Evolutionary conservation across 108 stramenopile species (phyloP), one percentile per base, ranked within the genome.

Genomic region (Skeletonema costatum): DNA sequence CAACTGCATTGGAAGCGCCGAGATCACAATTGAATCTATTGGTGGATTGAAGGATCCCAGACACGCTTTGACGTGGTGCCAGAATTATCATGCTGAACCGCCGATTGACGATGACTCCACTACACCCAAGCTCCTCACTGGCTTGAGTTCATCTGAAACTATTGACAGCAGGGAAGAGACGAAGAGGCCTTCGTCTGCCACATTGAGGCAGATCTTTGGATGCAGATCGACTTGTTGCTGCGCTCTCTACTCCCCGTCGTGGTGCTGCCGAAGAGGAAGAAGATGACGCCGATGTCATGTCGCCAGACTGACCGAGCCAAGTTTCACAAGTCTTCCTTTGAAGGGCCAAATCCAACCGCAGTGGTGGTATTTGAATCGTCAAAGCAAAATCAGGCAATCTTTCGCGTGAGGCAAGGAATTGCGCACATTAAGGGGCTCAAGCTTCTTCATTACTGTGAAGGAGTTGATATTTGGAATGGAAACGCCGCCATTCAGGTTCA

Each of bases 401-500:
- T 94, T 77, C 81, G 86, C 9, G 75, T 94, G 30, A 83, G 86
- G 16, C 85, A 90, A 70, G 93, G 93, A 32, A 60, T 56, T 10
- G 74, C 82, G 42, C 62, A 60, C 16, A 31, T 91, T 9, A 44
- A 77, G 16, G 83, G 87, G 60, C 21, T 94, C 32, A 77, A 88
- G 35, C 56, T 94, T n/a, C 64, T 74, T 13, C 93, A 94, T 61
- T 72, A 72, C 41, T 84, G 81, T 48, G 39, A 53, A 58, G 90
- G 90, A 32, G 78, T 36, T 48, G 93, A 94, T 68, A 94, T 94
- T 61, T 94, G 93, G 93, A 94, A 94, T 74, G 91, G 93, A 30
- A 94, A 94, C 71, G 85, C 91, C 7, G 93, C 91, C 6, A 70
- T 94, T 51, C 93, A 94, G 69, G 82, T 94, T 35, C 93, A 94